These are phyloP conservation scores for Hysterium pulicare DNA, from an alignment of 2,329 filamentous ascomycete species.

Conservation along the genomic window DNA sequence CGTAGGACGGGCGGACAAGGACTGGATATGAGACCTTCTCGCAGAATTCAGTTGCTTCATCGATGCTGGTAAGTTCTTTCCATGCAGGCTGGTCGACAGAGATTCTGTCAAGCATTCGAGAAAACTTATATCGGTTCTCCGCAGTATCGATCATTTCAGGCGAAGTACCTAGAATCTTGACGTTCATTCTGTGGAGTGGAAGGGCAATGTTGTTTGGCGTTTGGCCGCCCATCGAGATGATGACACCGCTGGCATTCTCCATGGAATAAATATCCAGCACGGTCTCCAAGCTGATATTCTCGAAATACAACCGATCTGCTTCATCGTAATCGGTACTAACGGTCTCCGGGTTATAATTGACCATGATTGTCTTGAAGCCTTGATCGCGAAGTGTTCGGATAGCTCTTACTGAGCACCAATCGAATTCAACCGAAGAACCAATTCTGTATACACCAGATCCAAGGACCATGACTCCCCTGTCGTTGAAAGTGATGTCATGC, in stretches of 20 bases:
- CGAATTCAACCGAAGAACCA: conserved; percentile 95
- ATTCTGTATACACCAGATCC: conserved; percentile 97
- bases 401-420: conserved; percentile 96
- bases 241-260: conserved; percentile 77
- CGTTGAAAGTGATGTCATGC: conserved; percentile 78
- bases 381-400: conserved; percentile 83
- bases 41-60: conserved; percentile 85
- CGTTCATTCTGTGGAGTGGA: conserved; percentile 79
- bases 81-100: conserved; percentile 94
- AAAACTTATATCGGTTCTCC: conserved; percentile 98
- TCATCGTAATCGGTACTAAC: conserved; percentile 91
- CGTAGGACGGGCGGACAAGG: conserved; percentile 91
- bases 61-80: conserved; percentile 95
- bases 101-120: conserved; percentile 93
- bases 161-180: conserved; percentile 91
- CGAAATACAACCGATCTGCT: conserved; percentile 91
- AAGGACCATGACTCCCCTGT: conserved; percentile 92
- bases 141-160: conserved; percentile 98
- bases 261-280: conserved; percentile 91
- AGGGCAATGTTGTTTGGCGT: conserved; percentile 97
- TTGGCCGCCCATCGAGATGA: conserved; percentile 95
- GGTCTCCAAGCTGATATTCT: conserved; percentile 88
- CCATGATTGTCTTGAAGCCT: conserved; percentile 93
- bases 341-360: conserved; percentile 90
- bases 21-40: conserved; percentile 88